These are phyloP conservation scores for Murraya paniculata DNA, from an alignment of 345 rosid genomes.

Conservation along the genomic window DNA sequence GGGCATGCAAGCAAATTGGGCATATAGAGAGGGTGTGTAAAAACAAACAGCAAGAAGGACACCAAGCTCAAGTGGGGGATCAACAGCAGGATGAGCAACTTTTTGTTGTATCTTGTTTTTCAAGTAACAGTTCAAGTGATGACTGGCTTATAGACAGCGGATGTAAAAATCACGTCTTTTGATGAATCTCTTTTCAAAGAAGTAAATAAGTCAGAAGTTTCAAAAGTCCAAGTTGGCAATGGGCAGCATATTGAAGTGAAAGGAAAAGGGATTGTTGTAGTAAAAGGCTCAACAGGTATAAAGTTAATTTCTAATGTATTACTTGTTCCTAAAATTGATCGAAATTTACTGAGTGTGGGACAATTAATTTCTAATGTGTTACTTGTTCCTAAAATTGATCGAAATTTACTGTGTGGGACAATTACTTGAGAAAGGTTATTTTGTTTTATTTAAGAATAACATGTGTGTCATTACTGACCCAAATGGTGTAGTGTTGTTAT, in stretches of 20 bases:
- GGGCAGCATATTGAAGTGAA: not conserved
- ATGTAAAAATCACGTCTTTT: not conserved
- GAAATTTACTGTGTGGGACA: too few relatives aligned
- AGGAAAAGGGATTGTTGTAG: too few relatives aligned
- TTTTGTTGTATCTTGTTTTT: not conserved
- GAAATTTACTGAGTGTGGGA: too few relatives aligned
- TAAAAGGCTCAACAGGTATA: too few relatives aligned
- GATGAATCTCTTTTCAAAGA: not conserved
- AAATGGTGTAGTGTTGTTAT: too few relatives aligned
- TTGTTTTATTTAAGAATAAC: too few relatives aligned
- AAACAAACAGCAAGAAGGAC: not conserved
- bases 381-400: too few relatives aligned
- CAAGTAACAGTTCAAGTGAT: not conserved
- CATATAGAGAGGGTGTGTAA: not conserved
- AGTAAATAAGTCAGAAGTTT: not conserved
- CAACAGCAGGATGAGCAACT: not conserved
- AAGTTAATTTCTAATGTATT: too few relatives aligned
- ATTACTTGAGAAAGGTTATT: too few relatives aligned
- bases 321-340: too few relatives aligned
- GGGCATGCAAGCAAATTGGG: not conserved
- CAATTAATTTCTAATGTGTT: too few relatives aligned
- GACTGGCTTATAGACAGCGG: not conserved
- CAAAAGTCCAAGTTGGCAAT: not conserved
- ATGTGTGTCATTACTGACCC: too few relatives aligned
- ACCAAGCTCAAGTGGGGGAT: not conserved